Conservation (phyloP, 768 basidiomycete species). For the Lentinula detonsa region DNA sequence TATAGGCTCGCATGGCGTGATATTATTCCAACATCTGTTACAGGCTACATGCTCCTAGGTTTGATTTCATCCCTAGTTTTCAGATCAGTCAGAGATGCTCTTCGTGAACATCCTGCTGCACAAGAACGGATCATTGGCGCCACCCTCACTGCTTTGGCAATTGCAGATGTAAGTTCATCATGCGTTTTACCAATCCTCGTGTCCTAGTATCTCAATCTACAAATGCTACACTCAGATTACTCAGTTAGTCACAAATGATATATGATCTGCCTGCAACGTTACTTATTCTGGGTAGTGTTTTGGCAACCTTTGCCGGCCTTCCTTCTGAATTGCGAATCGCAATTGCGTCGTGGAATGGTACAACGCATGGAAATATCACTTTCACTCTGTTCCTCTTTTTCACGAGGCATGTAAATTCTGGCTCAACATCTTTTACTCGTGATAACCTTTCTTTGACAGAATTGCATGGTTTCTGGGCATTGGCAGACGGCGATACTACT, state of each 20-base stretch:
- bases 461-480: slow-evolving; percentile 52
- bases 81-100: slow-evolving; percentile 56
- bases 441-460: slow-evolving; percentile 20
- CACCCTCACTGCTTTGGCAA: slow-evolving; percentile 52
- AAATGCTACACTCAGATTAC: slow-evolving; percentile 34
- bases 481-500: slow-evolving; percentile 39
- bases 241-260: slow-evolving; percentile 39
- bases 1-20: background rate
- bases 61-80: slow-evolving; percentile 62
- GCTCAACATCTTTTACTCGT: background rate
- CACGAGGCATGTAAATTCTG: slow-evolving; percentile 40
- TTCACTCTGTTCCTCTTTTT: slow-evolving; percentile 49
- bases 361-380: slow-evolving; percentile 75
- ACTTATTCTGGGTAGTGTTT: slow-evolving; percentile 36
- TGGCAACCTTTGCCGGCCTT: slow-evolving; percentile 48
- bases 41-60: slow-evolving; percentile 61
- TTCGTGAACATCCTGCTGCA: slow-evolving; percentile 47
- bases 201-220: background rate
- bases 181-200: background rate
- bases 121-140: slow-evolving; percentile 69
- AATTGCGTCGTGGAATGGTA: slow-evolving; percentile 56
- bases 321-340: slow-evolving; percentile 49
- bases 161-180: slow-evolving; percentile 56
- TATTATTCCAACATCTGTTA: background rate
- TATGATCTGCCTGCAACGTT: background rate